Conservation (phyloP, 768 basidiomycete genomes). For the Phlebiopsis gigantea region DNA sequence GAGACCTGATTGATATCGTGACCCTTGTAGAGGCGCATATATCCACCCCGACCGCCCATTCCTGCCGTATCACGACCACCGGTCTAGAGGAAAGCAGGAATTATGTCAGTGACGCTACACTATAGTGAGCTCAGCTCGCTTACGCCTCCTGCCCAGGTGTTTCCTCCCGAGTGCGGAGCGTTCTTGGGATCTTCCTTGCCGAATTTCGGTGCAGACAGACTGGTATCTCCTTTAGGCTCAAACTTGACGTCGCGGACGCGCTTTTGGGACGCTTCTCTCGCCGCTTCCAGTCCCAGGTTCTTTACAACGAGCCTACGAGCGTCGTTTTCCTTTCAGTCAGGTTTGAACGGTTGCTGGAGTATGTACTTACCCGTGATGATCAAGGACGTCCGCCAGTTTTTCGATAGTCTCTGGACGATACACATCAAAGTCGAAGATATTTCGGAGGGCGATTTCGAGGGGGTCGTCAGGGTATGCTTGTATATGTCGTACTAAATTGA, state of each 20-base stretch:
- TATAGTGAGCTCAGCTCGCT: conserved; percentile 1
- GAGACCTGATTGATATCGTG: conserved; percentile 61
- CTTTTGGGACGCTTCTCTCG: conserved; percentile 47
- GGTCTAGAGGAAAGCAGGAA: conserved; percentile 31
- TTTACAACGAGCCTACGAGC: conserved; percentile 42
- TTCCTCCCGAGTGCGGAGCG: conserved; percentile 52
- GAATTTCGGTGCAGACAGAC: conserved; percentile 50
- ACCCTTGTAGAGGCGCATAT: conserved; percentile 58
- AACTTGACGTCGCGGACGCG: conserved; percentile 49
- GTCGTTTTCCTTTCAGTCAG: neutral
- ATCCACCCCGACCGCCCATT: conserved; percentile 61
- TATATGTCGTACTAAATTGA: conserved; percentile 62
- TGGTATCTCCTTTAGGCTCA: conserved; percentile 44
- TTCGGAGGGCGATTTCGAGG: conserved; percentile 53
- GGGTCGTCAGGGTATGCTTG: conserved; percentile 54
- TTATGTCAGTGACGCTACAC: neutral
- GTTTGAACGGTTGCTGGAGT: neutral
- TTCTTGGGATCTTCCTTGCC: conserved; percentile 56
- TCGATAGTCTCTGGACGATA: conserved; percentile 63
- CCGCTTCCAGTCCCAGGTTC: conserved; percentile 51
- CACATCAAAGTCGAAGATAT: conserved; percentile 68
- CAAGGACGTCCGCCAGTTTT: conserved; percentile 50
- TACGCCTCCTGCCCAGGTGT: conserved; percentile 64
- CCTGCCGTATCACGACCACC: conserved; percentile 66
- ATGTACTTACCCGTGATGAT: conserved; percentile 49